Evolutionary conservation across 2,329 filamentous ascomycete species (phyloP), one percentile per base, ranked within the genome.

Genomic region (Bertia moriformis): DNA sequence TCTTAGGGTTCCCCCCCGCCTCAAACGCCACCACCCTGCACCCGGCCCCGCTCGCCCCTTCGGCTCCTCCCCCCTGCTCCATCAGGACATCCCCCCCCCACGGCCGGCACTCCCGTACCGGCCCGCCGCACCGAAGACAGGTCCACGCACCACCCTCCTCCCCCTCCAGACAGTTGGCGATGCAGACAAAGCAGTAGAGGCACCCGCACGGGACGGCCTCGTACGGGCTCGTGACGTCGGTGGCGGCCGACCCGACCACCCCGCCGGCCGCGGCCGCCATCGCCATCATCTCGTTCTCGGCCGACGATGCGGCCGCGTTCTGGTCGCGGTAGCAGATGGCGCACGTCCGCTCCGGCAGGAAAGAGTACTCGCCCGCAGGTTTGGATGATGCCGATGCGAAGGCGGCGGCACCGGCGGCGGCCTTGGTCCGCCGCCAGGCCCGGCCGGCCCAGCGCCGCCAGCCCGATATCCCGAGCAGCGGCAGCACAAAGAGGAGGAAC

Each of bases 321-420:
- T 93, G 86, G 49, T 94, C 88, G 50, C 88, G 78, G 56, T 96
- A 96, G 62, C 91, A 98, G 46, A 98, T 95, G 38, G 88, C 88
- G 57, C 91, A 98, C 0, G 89, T 96, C 42, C 89, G 69, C 58
- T 96, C 88, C 0, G 91, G 91, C 19, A 98, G 65, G 57, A 93
- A 95, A 0, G 73, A 71, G 38, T 86, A 72, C 54, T 94, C 86
- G 40, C 88, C 87, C 37, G 67, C 69, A 40, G 72, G 69, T 38
- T 68, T 62, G 10, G 64, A 61, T n/a, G n/a, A n/a, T n/a, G n/a
- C n/a, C n/a, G n/a, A n/a, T n/a, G n/a, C n/a, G n/a, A n/a, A n/a
- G 4, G 68, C 63, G 15, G 68, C 63, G 2, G 67, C 65, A 2
- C 67, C 65, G 59, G 58, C 7, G n/a, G 22, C 22, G 20, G 73